Evolutionary conservation across 1,284 basidiomycete species (phyloP).

Genomic region (Pseudozyma sp.): DNA sequence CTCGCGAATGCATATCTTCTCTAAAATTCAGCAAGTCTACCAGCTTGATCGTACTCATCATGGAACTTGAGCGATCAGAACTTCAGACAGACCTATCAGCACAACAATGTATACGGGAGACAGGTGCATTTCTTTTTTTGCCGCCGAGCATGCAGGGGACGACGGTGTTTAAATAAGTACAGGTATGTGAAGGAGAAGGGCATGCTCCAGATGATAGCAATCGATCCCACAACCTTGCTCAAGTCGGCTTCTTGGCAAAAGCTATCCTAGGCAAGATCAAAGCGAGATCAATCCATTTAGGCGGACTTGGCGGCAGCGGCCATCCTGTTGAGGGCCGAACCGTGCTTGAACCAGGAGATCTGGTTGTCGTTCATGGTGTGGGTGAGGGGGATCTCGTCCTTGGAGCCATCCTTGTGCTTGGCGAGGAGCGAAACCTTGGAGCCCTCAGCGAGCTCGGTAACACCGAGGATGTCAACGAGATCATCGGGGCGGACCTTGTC

Average conservation of each 20-base stretch:
- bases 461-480: slow-evolving; percentile 62
- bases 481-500: slow-evolving; percentile 65
- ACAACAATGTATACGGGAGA: background rate
- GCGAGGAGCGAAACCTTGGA: slow-evolving; percentile 60
- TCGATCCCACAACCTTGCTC: background rate
- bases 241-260: background rate
- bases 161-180: slow-evolving; percentile 28
- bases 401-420: slow-evolving; percentile 67
- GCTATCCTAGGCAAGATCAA: background rate
- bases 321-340: slow-evolving; percentile 67
- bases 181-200: slow-evolving; percentile 12
- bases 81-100: background rate
- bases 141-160: slow-evolving; percentile 23
- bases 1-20: no score
- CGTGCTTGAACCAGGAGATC: slow-evolving; percentile 68
- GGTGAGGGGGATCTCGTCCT: slow-evolving; percentile 64
- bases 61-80: background rate
- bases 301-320: slow-evolving; percentile 55
- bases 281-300: slow-evolving; percentile 11
- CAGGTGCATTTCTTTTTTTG: slow-evolving; percentile 10
- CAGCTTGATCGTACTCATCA: background rate
- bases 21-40: no score
- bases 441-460: slow-evolving; percentile 64
- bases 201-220: slow-evolving; percentile 9
- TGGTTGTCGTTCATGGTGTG: slow-evolving; percentile 68